Conservation (phyloP, 306 rosid species). For the Dryas octopetala region DNA sequence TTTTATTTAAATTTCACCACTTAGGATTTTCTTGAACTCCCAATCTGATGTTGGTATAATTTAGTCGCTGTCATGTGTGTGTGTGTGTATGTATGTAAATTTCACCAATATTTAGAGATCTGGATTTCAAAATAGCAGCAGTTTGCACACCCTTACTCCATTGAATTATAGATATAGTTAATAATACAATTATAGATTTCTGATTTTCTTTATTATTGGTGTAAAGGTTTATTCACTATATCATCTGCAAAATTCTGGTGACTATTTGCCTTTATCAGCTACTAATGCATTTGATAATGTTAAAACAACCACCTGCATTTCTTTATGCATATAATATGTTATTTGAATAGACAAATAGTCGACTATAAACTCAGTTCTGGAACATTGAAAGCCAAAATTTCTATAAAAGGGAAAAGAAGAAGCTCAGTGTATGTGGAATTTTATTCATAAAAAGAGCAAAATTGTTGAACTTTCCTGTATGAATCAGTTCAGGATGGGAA, state of each 20-base stretch:
- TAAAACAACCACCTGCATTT: background rate
- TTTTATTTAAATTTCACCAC: constrained; percentile 18
- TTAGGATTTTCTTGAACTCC: constrained; percentile 18
- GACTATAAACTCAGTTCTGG: background rate
- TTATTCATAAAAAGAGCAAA: constrained; percentile 15
- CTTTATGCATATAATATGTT: background rate
- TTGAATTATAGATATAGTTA: too few relatives aligned
- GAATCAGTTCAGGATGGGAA: background rate
- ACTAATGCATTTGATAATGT: background rate
- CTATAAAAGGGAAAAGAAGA: background rate
- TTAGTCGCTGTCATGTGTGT: constrained; percentile 3
- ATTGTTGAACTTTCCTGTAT: constrained; percentile 15
- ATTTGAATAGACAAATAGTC: background rate
- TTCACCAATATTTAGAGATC: background rate
- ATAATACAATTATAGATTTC: too few relatives aligned
- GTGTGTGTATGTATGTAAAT: too few relatives aligned
- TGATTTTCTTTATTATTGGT: too few relatives aligned
- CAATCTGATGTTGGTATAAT: background rate
- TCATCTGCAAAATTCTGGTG: too few relatives aligned
- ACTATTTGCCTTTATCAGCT: background rate
- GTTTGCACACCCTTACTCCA: too few relatives aligned
- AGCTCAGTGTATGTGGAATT: constrained; percentile 16
- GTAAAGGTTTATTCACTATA: too few relatives aligned
- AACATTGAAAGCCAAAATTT: background rate
- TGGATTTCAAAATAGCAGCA: background rate